Conservation (phyloP, 2,329 filamentous ascomycete species). For the Diaporthe aspalathi region DNA sequence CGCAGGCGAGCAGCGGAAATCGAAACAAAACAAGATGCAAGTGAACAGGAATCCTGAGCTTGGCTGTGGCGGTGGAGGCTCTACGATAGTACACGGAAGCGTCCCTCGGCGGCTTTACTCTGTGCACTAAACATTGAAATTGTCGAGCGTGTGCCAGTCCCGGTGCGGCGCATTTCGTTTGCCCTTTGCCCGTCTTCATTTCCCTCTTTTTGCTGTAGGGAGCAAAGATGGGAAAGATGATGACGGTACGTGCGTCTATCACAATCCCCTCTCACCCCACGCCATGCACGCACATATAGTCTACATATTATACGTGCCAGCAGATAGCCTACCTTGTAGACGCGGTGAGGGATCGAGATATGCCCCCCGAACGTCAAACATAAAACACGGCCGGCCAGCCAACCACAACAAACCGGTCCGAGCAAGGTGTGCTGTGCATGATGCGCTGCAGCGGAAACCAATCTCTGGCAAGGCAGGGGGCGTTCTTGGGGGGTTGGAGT, state of each 20-base stretch:
- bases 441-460: not conserved
- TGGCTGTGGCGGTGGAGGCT: not conserved
- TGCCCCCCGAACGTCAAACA: not conserved
- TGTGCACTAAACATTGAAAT: not conserved
- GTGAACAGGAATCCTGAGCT: not conserved
- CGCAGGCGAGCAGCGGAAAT: not conserved
- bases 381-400: constrained; percentile 1
- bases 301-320: not conserved
- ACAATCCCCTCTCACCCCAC: not conserved
- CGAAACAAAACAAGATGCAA: not conserved
- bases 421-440: constrained; percentile 8
- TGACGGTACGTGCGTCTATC: constrained; percentile 17
- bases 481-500: no score
- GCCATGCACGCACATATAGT: not conserved
- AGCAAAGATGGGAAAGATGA: not conserved
- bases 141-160: not conserved
- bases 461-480: not conserved
- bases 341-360: constrained; percentile 6
- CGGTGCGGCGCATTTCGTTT: not conserved
- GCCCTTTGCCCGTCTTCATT: not conserved
- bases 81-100: not conserved
- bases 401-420: not conserved
- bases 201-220: not conserved
- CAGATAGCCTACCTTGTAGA: no score
- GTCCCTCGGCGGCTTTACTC: constrained; percentile 4